A percentile compares a stretch with the other conserved stretches of the same genome.
These are phyloP conservation scores for Chaetomium olivaceum DNA, from an alignment of 2,329 filamentous ascomycete genomes.

Conservation along the genomic window DNA sequence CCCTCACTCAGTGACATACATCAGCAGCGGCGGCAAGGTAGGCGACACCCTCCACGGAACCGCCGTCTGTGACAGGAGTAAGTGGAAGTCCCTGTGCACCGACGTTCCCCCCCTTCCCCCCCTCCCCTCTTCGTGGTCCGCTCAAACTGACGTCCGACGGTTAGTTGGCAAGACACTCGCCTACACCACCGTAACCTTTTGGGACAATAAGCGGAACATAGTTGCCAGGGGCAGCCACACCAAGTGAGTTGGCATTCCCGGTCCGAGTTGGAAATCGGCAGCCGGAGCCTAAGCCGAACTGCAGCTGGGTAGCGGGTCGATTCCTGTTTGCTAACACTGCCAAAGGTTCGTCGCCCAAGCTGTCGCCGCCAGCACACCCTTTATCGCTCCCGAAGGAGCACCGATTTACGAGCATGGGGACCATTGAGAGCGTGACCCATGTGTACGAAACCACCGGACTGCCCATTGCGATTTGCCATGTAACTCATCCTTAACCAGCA, in stretches of 20 bases:
- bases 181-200: conserved; percentile 61
- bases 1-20: conserved; percentile 56
- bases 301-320: no score
- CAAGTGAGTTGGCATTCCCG: conserved; percentile 50
- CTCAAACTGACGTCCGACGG: neutral
- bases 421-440: neutral
- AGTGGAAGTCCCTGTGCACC: conserved; percentile 25
- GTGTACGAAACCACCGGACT: neutral
- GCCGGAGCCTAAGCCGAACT: no score
- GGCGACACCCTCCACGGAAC: conserved; percentile 58
- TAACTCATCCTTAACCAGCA: no score
- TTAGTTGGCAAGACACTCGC: conserved; percentile 65
- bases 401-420: neutral
- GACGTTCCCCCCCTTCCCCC: neutral
- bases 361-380: conserved; percentile 7
- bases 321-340: no score
- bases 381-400: conserved; percentile 1
- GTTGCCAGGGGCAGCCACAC: conserved; percentile 66
- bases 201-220: conserved; percentile 58
- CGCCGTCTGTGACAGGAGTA: conserved; percentile 64
- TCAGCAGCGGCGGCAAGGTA: conserved; percentile 57
- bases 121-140: neutral
- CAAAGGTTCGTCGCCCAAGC: conserved; percentile 23
- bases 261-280: neutral
- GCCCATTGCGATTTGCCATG: neutral